Evolutionary conservation across 2,329 filamentous ascomycete species (phyloP).

Genomic region (Trichoderma koningiopsis): DNA sequence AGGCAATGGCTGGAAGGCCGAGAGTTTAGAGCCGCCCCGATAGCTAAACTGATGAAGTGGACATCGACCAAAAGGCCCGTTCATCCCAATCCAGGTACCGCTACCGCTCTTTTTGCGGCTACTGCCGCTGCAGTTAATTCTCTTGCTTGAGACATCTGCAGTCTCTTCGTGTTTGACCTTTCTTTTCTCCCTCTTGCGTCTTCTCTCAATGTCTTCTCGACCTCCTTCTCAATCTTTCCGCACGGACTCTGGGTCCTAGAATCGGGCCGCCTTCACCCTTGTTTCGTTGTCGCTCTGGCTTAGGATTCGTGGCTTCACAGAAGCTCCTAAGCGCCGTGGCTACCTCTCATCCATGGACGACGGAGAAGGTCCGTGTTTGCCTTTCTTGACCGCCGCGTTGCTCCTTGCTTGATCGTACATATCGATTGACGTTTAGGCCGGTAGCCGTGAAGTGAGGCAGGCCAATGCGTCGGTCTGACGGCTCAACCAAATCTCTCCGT

Average conservation of each 20-base stretch:
- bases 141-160: background rate
- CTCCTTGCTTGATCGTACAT: background rate
- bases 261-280: constrained; percentile 14
- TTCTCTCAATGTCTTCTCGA: background rate
- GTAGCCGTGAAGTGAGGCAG: constrained; percentile 13
- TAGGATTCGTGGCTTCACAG: constrained; percentile 11
- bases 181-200: background rate
- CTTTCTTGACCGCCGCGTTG: constrained; percentile 12
- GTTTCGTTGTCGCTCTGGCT: background rate
- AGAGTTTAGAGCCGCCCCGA: constrained; percentile 4
- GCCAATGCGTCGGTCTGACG: constrained; percentile 7
- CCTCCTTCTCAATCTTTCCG: background rate
- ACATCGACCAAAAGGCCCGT: constrained; percentile 21
- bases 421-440: background rate
- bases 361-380: constrained; percentile 8
- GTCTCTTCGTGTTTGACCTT: background rate
- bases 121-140: background rate
- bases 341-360: background rate
- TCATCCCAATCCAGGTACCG: constrained; percentile 12
- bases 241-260: constrained; percentile 21
- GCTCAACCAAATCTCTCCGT: constrained; percentile 8
- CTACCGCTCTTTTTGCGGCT: constrained; percentile 18
- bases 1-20: background rate
- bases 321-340: constrained; percentile 13
- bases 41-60: constrained; percentile 21